Base-by-base conservation (phyloP, 108 stramenopile genomes). In the Pseudonitzschia multistriata region DNA sequence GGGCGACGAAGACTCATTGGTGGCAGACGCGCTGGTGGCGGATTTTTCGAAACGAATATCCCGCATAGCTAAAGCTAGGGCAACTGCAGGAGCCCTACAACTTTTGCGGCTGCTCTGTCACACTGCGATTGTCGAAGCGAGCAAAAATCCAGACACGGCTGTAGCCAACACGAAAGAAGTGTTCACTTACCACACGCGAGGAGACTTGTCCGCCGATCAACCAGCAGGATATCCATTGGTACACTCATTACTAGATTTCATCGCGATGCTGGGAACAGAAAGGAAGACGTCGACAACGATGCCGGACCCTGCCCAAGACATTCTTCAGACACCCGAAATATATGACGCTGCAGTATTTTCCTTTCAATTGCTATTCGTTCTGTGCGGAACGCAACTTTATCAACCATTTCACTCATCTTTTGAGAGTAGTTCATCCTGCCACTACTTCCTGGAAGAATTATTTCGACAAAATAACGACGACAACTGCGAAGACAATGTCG, bases 371-470 rank as follows among this genome's bases (percentile, higher is more conserved):
- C 50, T 90, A 8, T 63, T 90, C 34, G 88, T 93, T 3, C 62
- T 88, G 28, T 61, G 85, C 31, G 89, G 89, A 14, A 87, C 89
- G 0, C 92, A 89, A 70, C 74, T 90, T 3, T 93, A 93, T 77
- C 75, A 78, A 48, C 85, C 88, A 2, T 83, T 93, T 39, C 53
- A 65, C 1, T 78, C 77, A 15, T 78, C 77, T 5, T 72, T 66
- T 37, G 62, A 72, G 34, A 31, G 22, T 22, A 30, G 36, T 8
- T 45, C 53, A 22, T 54, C 30, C 8, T 50, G 5, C 21, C 61
- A 76, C 53, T 70, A 37, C 25, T 39, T 76, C 30, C 29, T 76
- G 30, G 75, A 76, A 39, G 68, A 70, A 37, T 34, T 76, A 11
- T 63, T 76, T 49, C 61, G 54, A 34, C 67, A 65, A 48, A 37